These are phyloP conservation scores for Ceratocystis huliohia DNA, from an alignment of 2,329 filamentous ascomycete species.

Conservation along the genomic window DNA sequence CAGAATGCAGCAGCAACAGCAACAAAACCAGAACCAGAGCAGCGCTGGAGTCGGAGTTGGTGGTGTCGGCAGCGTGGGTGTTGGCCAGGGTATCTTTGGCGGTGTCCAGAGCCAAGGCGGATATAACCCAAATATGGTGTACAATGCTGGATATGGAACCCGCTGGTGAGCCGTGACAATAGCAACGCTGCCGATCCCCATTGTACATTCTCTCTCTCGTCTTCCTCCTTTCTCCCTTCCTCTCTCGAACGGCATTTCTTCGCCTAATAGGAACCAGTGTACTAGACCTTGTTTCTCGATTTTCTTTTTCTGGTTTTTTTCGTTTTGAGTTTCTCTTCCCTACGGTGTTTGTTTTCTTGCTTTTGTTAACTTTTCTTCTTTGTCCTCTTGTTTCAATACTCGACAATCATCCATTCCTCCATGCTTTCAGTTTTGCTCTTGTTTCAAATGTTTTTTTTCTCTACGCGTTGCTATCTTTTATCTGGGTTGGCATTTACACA, in stretches of 20 bases:
- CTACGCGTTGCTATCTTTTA: constrained; percentile 10
- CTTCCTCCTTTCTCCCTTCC: neutral
- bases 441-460: constrained; percentile 15
- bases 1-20: constrained; percentile 76
- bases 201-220: neutral
- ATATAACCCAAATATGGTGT: constrained; percentile 83
- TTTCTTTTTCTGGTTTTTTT: constrained; percentile 24
- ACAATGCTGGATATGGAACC: constrained; percentile 29
- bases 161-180: constrained; percentile 16
- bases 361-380: neutral
- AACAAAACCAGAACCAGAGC: constrained; percentile 64
- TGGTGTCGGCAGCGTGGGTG: constrained; percentile 19
- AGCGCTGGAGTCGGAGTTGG: constrained; percentile 48
- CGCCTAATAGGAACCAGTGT: neutral
- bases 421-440: constrained; percentile 23
- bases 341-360: constrained; percentile 22
- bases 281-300: constrained; percentile 18
- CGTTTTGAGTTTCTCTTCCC: constrained; percentile 21
- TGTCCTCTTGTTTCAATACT: neutral
- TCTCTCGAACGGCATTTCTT: constrained; percentile 15
- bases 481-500: constrained; percentile 10
- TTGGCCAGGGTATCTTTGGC: constrained; percentile 71
- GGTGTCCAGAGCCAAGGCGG: constrained; percentile 85
- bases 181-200: neutral
- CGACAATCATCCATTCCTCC: neutral